Evolutionary conservation across 306 rosid species (phyloP), one percentile per base, ranked within the genome.

Genomic region (Casuarina cunninghamiana): DNA sequence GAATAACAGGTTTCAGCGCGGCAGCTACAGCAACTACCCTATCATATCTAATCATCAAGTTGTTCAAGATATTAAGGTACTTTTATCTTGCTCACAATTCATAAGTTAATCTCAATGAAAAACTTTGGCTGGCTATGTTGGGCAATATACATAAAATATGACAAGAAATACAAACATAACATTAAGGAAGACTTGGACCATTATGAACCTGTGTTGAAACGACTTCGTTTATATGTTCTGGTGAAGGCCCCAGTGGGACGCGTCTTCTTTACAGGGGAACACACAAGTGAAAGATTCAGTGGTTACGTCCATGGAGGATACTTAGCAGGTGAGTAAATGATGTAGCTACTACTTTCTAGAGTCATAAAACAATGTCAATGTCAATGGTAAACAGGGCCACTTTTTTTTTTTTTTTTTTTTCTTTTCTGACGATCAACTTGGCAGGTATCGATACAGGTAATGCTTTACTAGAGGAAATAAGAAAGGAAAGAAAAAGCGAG

Each of bases 1-100:
- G 89, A 88, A 82, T 81, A 92, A 95, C 86, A 89, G 97, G 79
- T 92, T 95, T 80, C 98, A 92, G 80, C 80, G 97, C 15, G 96
- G 98, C 70, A 91, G 98, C 93, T 95, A 95, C 83, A 95, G 98
- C 86, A 95, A 95, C 84, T 95, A 86, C 54, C 97, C 97, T 8
- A 80, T 95, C 49, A 78, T 91, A 82, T 86, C 93, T 17, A 85
- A 87, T 74, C 82, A 61, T 53, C 87, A 85, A 85, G 78, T 73
- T 48, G 83, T 89, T 71, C 90, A 77, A 55, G 79, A 84, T 80
- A 91, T 90, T 13, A 93, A 91, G 97, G 98, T 80, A 53, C 71
- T 72, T 35, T 26, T 82, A n/a, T 57, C 77, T 76, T 77, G 53
- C 26, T 78, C 54, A 65, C 66, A 75, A 35, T 81, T 11, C 45